Conservation (phyloP, 2,329 filamentous ascomycete genomes). For the Davidsoniella eucalypti region DNA sequence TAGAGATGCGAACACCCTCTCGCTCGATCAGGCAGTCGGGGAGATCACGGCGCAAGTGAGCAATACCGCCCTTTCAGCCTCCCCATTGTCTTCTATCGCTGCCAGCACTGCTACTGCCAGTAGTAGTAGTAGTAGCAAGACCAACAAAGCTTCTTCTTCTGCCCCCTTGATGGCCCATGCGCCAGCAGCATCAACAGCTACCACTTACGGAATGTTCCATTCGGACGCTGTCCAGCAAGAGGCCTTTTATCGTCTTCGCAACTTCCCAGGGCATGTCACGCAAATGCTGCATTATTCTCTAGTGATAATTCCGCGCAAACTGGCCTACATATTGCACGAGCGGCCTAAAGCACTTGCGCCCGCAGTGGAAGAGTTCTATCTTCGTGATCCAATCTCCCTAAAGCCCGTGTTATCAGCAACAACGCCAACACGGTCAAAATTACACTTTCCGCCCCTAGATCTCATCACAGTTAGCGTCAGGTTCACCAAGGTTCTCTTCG, state of each 20-base stretch:
- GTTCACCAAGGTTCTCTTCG: conserved; percentile 81
- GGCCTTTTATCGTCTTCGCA: conserved; percentile 74
- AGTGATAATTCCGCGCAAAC: conserved; percentile 60
- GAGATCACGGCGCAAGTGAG: background rate
- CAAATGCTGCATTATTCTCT: conserved; percentile 61
- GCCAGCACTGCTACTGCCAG: no score
- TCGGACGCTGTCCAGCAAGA: conserved; percentile 67
- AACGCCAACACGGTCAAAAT: conserved; percentile 22
- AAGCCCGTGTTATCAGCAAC: conserved; percentile 42
- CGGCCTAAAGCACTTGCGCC: conserved; percentile 64
- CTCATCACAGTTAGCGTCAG: conserved; percentile 62
- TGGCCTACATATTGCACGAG: conserved; percentile 63
- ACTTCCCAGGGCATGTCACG: conserved; percentile 62
- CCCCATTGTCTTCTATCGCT: no score
- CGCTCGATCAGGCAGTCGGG: background rate
- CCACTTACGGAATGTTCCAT: conserved; percentile 35
- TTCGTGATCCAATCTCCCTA: conserved; percentile 65
- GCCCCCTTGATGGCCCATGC: background rate
- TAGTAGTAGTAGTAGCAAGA: no score
- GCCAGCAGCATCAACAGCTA: background rate
- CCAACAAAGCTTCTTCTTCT: no score
- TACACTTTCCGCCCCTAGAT: conserved; percentile 60
- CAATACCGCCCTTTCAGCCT: no score
- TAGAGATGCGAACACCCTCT: background rate
- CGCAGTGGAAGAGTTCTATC: conserved; percentile 80